Evolutionary conservation across 2,329 filamentous ascomycete species (phyloP), one percentile per base, ranked within the genome.

Genomic region (Lecanicillium sp.): DNA sequence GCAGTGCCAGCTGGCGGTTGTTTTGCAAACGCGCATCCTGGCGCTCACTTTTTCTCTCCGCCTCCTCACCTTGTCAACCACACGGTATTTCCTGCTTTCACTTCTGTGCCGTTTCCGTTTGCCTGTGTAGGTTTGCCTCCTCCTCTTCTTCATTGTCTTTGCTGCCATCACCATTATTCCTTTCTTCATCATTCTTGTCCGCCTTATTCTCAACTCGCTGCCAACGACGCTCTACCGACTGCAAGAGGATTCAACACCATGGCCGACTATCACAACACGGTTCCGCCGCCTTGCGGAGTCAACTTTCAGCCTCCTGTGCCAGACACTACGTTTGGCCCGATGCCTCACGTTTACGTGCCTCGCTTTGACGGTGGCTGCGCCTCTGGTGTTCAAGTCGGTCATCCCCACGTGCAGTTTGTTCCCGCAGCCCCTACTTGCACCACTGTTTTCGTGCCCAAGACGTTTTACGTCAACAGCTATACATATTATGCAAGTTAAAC

Each of bases 251-350:
- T 12, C 9, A 20, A 27, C 41, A 44, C 48, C 45, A 63, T 62
- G 61, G 59, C 57, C 38, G 59, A 61, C 42, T 70, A 71, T 47
- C 57, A 59, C 44, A 65, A 65, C 46, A 45, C 58, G n/a, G 52
- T 48, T n/a, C 67, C 62, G 45, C 60, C 63, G 30, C 54, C 59
- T 20, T 51, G 51, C 34, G 69, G 68, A 38, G 52, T 71, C 35
- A 68, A 73, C 52, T 78, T 72, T 49, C 71, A 78, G 50, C 76
- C 75, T 1, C 74, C 71, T 19, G 71, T 75, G 13, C 72, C 73
- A 4, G 71, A 76, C 47, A 76, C 73, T 13, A 70, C 68, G 31
- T 64, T 68, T 51, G 76, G 75, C 4, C 67, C 72, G 2, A 71
- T 72, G 41, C 51, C 64, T 19, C 73, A 80, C 45, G 64, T 66